A percentile compares a stretch with the other conserved stretches of the same genome.
Conservation (phyloP, 1,284 basidiomycete genomes). For the Fistulinella cinereoalba region DNA sequence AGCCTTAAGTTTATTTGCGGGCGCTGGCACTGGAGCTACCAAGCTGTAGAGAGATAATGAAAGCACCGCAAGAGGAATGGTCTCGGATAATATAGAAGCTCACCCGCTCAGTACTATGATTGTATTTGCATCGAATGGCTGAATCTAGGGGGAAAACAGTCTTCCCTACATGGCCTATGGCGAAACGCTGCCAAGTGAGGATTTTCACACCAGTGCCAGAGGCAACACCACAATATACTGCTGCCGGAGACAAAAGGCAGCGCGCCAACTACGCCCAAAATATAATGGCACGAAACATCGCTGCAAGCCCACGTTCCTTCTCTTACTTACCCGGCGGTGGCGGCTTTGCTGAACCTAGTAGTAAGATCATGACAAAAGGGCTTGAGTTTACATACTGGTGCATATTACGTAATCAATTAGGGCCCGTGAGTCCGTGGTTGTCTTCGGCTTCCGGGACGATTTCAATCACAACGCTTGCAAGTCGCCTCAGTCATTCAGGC, state of each 20-base stretch:
- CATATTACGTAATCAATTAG: background rate
- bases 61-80: background rate
- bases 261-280: too few relatives aligned
- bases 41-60: constrained; percentile 26
- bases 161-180: background rate
- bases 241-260: too few relatives aligned
- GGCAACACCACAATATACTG: background rate
- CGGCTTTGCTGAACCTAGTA: too few relatives aligned
- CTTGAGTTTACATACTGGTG: background rate
- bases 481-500: constrained; percentile 3
- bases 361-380: background rate
- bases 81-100: background rate
- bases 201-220: too few relatives aligned
- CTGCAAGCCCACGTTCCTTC: background rate
- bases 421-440: too few relatives aligned
- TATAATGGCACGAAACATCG: background rate
- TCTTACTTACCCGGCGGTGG: background rate
- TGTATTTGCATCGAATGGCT: background rate
- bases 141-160: background rate
- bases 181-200: too few relatives aligned
- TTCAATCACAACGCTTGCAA: background rate
- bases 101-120: too few relatives aligned
- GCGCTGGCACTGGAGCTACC: constrained; percentile 23
- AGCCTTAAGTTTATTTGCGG: constrained; percentile 4
- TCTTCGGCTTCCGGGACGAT: too few relatives aligned